Evolutionary conservation across 176 grass and related monocot species (phyloP).

Genomic region (Eragrostis curvula): DNA sequence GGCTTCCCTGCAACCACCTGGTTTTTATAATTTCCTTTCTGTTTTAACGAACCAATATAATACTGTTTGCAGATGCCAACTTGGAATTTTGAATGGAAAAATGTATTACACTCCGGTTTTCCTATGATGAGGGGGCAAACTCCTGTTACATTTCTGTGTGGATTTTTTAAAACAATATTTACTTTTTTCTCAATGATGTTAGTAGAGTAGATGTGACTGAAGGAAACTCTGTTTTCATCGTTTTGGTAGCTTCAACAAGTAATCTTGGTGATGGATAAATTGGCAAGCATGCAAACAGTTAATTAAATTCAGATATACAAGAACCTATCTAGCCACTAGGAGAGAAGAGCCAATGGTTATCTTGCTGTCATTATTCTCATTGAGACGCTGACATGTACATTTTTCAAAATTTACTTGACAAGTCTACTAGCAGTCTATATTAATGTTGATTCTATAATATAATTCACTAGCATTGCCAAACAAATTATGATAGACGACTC

Average conservation of each 20-base stretch:
- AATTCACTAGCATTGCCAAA: too few relatives aligned
- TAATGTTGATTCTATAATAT: background rate
- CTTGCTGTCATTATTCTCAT: slow-evolving; percentile 21
- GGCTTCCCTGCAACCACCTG: background rate
- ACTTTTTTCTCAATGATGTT: background rate
- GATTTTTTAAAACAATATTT: background rate
- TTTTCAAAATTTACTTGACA: slow-evolving; percentile 3
- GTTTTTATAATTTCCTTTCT: slow-evolving; percentile 15
- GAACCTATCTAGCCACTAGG: slow-evolving; percentile 33
- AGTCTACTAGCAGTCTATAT: background rate
- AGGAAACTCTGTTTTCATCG: background rate
- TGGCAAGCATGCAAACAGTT: slow-evolving; percentile 50
- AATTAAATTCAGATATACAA: slow-evolving; percentile 33
- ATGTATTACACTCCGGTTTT: background rate
- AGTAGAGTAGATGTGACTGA: slow-evolving; percentile 30
- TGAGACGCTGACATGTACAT: background rate
- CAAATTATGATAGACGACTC: too few relatives aligned
- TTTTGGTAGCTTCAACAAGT: slow-evolving; percentile 41
- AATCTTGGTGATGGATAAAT: slow-evolving; percentile 43
- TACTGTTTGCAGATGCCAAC: background rate
- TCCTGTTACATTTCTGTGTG: background rate
- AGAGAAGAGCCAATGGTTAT: slow-evolving; percentile 20
- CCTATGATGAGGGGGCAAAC: background rate
- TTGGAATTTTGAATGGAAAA: background rate
- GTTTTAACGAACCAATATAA: slow-evolving; percentile 6